Percentiles rank a stretch among this genome's conserved stretches.
Conservation (phyloP, 1,139 yeast genomes). For the Saccharomyces hybrid region DNA sequence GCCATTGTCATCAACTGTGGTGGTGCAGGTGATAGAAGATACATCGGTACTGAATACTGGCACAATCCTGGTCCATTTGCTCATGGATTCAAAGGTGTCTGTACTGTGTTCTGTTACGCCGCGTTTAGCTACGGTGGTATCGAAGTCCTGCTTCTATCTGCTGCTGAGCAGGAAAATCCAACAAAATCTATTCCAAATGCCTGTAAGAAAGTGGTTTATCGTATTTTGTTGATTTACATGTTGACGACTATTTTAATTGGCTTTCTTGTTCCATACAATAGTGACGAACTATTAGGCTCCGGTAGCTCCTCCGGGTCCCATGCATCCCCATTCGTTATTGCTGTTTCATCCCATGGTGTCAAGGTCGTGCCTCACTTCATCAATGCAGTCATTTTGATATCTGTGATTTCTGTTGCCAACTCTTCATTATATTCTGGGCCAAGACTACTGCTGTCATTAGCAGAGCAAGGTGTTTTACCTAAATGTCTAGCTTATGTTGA, state of each 20-base stretch:
- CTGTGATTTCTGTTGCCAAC: slow-evolving; percentile 64
- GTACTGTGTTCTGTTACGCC: slow-evolving; percentile 69
- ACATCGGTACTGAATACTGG: slow-evolving; percentile 52
- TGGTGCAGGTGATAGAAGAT: slow-evolving; percentile 48
- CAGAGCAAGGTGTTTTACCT: slow-evolving; percentile 58
- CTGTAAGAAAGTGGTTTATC: slow-evolving; percentile 61
- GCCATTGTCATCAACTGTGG: slow-evolving; percentile 54
- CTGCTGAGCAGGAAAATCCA: slow-evolving; percentile 76
- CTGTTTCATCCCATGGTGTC: slow-evolving; percentile 56
- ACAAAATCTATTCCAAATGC: slow-evolving; percentile 57
- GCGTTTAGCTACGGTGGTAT: slow-evolving; percentile 81
- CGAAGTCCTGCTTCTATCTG: slow-evolving; percentile 73
- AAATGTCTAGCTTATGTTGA: slow-evolving; percentile 46
- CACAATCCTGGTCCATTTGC: slow-evolving; percentile 52
- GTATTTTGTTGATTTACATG: slow-evolving; percentile 56
- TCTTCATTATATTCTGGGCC: slow-evolving; percentile 69
- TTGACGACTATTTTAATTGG: slow-evolving; percentile 52
- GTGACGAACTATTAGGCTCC: slow-evolving; percentile 40
- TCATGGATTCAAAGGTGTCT: slow-evolving; percentile 65
- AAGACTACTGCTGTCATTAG: slow-evolving; percentile 53
- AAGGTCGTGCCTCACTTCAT: slow-evolving; percentile 57
- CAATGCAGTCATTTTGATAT: slow-evolving; percentile 60
- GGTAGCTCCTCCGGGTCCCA: slow-evolving; percentile 35
- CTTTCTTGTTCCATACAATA: slow-evolving; percentile 53
- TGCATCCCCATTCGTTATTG: slow-evolving; percentile 67